These are phyloP conservation scores for Curvularia sp. DNA, from an alignment of 2,329 filamentous ascomycete genomes.

Conservation along the genomic window DNA sequence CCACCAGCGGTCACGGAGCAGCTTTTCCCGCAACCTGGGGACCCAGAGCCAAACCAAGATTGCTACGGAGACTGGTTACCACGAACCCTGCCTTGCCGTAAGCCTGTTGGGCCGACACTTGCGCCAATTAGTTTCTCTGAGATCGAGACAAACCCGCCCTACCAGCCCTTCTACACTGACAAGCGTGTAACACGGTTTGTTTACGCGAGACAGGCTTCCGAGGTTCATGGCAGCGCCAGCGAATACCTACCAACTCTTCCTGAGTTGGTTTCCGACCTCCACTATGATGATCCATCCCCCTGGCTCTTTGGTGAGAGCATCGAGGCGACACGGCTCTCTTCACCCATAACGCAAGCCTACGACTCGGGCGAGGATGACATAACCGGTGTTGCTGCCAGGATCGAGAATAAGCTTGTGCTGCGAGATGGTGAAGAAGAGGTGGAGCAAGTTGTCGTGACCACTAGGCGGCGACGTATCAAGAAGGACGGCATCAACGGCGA, in stretches of 20 bases:
- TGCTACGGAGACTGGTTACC: constrained; percentile 48
- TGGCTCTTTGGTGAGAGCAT: constrained; percentile 65
- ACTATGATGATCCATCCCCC: constrained; percentile 45
- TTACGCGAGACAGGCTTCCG: constrained; percentile 55
- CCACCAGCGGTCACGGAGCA: constrained; percentile 43
- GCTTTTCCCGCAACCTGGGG: constrained; percentile 39
- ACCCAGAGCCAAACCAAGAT: constrained; percentile 31
- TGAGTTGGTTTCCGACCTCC: constrained; percentile 38
- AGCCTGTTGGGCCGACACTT: constrained; percentile 48
- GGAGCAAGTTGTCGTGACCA: constrained; percentile 84
- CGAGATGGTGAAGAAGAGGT: constrained; percentile 64
- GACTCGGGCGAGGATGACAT: constrained; percentile 50
- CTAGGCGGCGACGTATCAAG: constrained; percentile 68
- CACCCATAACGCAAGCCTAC: constrained; percentile 46
- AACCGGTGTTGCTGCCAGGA: constrained; percentile 57
- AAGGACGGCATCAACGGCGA: constrained; percentile 64
- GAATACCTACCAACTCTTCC: constrained; percentile 34
- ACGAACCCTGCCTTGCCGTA: constrained; percentile 39
- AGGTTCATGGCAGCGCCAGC: constrained; percentile 32
- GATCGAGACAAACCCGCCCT: constrained; percentile 94
- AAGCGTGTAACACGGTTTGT: constrained; percentile 80
- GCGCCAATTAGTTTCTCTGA: constrained; percentile 71
- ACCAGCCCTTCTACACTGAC: constrained; percentile 95
- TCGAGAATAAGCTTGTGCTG: constrained; percentile 57
- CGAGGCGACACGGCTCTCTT: constrained; percentile 56